Evolutionary conservation across 1,284 basidiomycete species (phyloP), one percentile per base, ranked within the genome.

Genomic region (Cryptococcus sp.): DNA sequence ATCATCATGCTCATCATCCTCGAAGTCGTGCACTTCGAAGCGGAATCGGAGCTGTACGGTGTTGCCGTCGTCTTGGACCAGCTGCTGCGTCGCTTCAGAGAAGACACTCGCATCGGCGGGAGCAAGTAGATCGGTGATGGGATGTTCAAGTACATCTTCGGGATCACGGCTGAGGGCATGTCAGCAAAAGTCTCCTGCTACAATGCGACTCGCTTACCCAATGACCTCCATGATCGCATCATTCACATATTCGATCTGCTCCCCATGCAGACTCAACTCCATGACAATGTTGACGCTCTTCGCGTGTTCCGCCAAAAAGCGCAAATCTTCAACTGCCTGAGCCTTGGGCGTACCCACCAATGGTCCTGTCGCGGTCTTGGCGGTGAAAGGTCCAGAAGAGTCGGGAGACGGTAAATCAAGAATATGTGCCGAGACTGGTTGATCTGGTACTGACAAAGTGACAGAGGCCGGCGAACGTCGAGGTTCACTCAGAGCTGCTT

Each of bases 281-380:
- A 99, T 85, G 34, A 99, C 90, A 53, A 97, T 91, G 67, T 95
- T 96, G 76, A 92, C 89, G 71, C 88, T 91, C 78, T 94, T 91
- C 16, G 92, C 92, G 5, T 89, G 90, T 76, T 98, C 93, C 2
- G 92, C 93, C 66, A 93, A 87, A 34, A 90, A 80, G 29, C 88
- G 85, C 29, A 97, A 78, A 26, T 91, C 87, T 70, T 95, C 91
- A 0, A 89, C 89, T 16, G 89, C 88, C 56, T 91, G 81, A 10
- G 89, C 84, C 45, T 89, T 72, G 22, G 65, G 67, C 4, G 68
- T 59, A 11, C 54, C 62, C 4, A 38, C 49, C 3, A 48, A 25
- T 8, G 59, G 51, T 11, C 40, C 54, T 6, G 23, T 47, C 8
- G 55, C 55, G 8, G 65, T 58, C 44, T 62, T 65, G 17, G 55